phyloP scores from a whole-genome alignment of 164 flowering plant genomes.

The Umbellularia californica region DNA sequence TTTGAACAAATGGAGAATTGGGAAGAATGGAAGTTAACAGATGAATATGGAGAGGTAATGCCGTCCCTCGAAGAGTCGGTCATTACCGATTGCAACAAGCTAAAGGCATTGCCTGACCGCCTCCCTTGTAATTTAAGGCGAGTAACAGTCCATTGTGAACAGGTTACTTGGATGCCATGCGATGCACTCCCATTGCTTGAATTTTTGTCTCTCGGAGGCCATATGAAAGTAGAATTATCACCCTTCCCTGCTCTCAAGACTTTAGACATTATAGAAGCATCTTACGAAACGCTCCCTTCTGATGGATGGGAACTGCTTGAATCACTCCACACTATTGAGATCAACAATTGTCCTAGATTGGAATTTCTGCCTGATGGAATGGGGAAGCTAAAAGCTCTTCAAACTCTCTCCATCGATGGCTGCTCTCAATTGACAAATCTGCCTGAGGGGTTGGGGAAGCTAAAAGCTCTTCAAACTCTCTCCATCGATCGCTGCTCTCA shows the following conservation, averaged over 20 bases:
- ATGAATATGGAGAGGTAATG: background rate
- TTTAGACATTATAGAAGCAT: rapidly evolving
- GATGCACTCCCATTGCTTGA: no score
- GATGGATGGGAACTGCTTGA: background rate
- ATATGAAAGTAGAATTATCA: no score
- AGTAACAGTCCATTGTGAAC: background rate
- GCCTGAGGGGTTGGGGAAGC: background rate
- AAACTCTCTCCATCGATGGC: rapidly evolving
- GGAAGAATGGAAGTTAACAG: background rate
- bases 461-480: background rate
- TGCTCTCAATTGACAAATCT: background rate
- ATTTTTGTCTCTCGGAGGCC: no score
- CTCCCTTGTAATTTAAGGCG: no score
- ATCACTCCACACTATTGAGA: no score
- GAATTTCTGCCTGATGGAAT: background rate
- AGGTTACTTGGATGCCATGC: background rate
- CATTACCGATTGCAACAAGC: no score
- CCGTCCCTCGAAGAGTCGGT: no score
- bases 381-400: background rate
- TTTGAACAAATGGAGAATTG: background rate
- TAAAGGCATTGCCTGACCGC: no score
- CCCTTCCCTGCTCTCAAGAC: no score
- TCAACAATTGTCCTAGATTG: background rate
- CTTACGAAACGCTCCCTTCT: background rate
- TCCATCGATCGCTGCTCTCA: background rate